Conservation (phyloP, 2,329 filamentous ascomycete species). For the Pseudogymnoascus destructans region DNA sequence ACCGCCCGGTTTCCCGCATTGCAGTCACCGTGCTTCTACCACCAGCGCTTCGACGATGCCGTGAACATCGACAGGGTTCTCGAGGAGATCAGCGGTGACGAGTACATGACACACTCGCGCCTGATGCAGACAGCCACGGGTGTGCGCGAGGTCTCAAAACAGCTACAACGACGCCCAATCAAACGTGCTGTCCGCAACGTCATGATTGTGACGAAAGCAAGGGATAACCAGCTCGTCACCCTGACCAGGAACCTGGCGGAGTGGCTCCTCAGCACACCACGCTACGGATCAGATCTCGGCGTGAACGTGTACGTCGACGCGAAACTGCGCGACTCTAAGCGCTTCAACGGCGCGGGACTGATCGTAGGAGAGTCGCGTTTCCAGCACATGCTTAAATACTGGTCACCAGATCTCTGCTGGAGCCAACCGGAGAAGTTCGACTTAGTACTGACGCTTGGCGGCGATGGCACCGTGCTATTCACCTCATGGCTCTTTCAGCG, state of each 20-base stretch:
- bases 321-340: conserved; percentile 76
- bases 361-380: conserved; percentile 63
- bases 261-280: conserved; percentile 79
- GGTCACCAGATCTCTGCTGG: conserved; percentile 95
- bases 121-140: conserved; percentile 91
- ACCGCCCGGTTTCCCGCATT: conserved; percentile 48
- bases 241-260: conserved; percentile 76
- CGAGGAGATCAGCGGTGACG: conserved; percentile 81
- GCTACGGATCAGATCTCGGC: conserved; percentile 80
- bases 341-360: conserved; percentile 67
- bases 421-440: conserved; percentile 89
- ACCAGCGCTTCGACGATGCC: conserved; percentile 90
- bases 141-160: conserved; percentile 89
- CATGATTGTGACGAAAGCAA: conserved; percentile 97
- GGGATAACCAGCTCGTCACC: conserved; percentile 84
- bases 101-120: conserved; percentile 84
- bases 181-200: conserved; percentile 84
- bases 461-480: conserved; percentile 77
- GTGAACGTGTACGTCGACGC: conserved; percentile 98
- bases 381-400: conserved; percentile 77
- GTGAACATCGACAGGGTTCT: conserved; percentile 91
- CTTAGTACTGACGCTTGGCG: conserved; percentile 75
- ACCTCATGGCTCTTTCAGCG: conserved; percentile 89
- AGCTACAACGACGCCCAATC: conserved; percentile 82
- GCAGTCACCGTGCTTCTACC: conserved; percentile 93